Base-by-base conservation (phyloP, 768 basidiomycete species). In the Multifurca ochricompacta region DNA sequence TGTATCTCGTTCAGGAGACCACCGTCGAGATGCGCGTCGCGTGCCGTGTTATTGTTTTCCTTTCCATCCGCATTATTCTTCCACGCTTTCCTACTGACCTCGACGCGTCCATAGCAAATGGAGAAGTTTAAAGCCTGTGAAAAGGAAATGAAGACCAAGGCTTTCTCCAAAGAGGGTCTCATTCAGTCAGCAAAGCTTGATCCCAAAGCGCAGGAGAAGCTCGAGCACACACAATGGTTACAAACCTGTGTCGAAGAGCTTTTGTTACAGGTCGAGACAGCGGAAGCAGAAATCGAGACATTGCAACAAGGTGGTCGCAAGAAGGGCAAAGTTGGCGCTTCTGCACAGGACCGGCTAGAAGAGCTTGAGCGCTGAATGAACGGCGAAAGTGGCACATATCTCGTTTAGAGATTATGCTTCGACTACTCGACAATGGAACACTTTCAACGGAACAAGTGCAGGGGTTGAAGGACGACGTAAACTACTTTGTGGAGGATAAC, bases 71-170 rank as follows among this genome's bases (percentile, higher is more conserved):
- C 30, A 13, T 42, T 19, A 16, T 45, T 27, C 16, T 4, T 4
- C 31, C 37, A 14, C 44, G 27, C 48, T 35, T 37, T 28, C 54
- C 58, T 60, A 54, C 58, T 62, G 51, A 60, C 63, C 42, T 56
- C 62, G 57, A 64, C 53, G 49, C 54, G 53, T 67, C 54, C 57
- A 53, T 70, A 98, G 96, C 96, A 98, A 98, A 99, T 99, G 96
- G 96, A 99, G 75, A 94, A 92, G 68, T 99, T 99, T 82, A 99
- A 99, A 66, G 95, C 95, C 21, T 93, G 94, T 73, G 96, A 99
- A 75, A 99, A 98, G 75, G 96, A 99, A 73, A 98, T 98, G 95
- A 99, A 99, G 79, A 98, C 96, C 54, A 99, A 99, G 70, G 96
- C 96, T 0, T 99, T 98, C 72, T 97, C 94, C 18, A 99, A 98